These are phyloP conservation scores for Ceratobasidium sp. DNA, from an alignment of 1,284 basidiomycete genomes.

Conservation along the genomic window DNA sequence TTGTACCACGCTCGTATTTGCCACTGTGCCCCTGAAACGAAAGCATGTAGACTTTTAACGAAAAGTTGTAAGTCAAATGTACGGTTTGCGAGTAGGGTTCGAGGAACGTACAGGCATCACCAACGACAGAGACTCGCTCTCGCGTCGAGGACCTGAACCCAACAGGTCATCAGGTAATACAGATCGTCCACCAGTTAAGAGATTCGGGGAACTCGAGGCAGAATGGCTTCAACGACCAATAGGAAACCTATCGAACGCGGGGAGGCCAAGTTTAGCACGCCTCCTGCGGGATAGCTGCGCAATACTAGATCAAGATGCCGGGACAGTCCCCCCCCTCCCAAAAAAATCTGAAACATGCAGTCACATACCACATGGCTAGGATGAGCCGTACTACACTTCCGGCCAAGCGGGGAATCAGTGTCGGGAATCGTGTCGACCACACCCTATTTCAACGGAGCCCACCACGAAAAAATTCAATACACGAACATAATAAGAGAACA, in stretches of 20 bases:
- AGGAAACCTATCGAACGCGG: slow-evolving; percentile 72
- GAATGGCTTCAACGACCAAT: slow-evolving; percentile 77
- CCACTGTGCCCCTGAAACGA: slow-evolving; percentile 79
- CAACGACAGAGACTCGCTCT: slow-evolving; percentile 84
- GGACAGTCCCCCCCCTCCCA: neutral
- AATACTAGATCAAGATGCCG: slow-evolving; percentile 49
- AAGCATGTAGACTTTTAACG: slow-evolving; percentile 73
- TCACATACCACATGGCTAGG: slow-evolving; percentile 64
- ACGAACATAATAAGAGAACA: slow-evolving; percentile 43
- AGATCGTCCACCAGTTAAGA: slow-evolving; percentile 86
- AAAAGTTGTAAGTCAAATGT: slow-evolving; percentile 35
- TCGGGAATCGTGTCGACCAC: slow-evolving; percentile 78
- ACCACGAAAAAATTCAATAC: neutral
- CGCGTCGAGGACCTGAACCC: slow-evolving; percentile 74
- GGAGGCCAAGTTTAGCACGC: no score
- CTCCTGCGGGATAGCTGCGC: slow-evolving; percentile 81
- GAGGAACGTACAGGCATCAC: slow-evolving; percentile 71
- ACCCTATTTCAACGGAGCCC: slow-evolving; percentile 84
- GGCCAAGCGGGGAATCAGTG: slow-evolving; percentile 86
- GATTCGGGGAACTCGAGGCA: slow-evolving; percentile 68
- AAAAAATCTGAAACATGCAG: slow-evolving; percentile 52
- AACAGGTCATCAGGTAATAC: slow-evolving; percentile 83
- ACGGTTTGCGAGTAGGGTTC: neutral
- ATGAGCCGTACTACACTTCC: slow-evolving; percentile 75
- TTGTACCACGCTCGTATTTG: slow-evolving; percentile 90